Conservation (phyloP, 2,329 filamentous ascomycete species). For the Coniochaeta sp. region DNA sequence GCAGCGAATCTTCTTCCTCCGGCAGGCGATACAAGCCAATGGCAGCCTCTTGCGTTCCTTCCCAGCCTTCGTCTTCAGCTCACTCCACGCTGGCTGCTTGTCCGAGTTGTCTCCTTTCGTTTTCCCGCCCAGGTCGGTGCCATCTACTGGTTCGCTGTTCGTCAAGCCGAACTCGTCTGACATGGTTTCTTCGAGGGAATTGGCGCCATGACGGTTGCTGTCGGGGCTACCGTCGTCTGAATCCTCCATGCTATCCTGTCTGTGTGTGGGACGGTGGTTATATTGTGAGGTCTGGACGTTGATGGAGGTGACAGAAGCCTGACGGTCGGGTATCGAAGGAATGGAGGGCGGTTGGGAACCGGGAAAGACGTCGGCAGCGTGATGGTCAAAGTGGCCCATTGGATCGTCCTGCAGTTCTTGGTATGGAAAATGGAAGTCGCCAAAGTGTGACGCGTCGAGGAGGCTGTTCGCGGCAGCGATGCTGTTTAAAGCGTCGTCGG, state of each 20-base stretch:
- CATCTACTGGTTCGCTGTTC: constrained; percentile 38
- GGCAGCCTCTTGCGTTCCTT: constrained; percentile 93
- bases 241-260: constrained; percentile 25
- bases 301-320: constrained; percentile 28
- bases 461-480: constrained; percentile 24
- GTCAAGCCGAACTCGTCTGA: constrained; percentile 54
- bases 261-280: constrained; percentile 18
- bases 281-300: constrained; percentile 27
- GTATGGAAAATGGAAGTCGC: constrained; percentile 47
- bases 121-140: constrained; percentile 45
- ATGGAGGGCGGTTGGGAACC: constrained; percentile 23
- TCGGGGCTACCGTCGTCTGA: constrained; percentile 40
- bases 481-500: constrained; percentile 24
- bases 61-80: constrained; percentile 84
- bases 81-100: constrained; percentile 64
- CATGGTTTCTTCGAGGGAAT: constrained; percentile 44
- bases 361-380: constrained; percentile 22
- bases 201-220: constrained; percentile 33
- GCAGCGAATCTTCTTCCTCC: constrained; percentile 95
- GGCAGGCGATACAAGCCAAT: constrained; percentile 89
- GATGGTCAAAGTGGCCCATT: constrained; percentile 31
- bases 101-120: constrained; percentile 52
- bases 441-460: constrained; percentile 42
- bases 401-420: constrained; percentile 32
- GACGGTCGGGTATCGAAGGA: constrained; percentile 27